Percentiles rank a stretch among this genome's conserved stretches.
Conservation (phyloP, 805 yeast genomes). For the Suhomyces prunicola region DNA sequence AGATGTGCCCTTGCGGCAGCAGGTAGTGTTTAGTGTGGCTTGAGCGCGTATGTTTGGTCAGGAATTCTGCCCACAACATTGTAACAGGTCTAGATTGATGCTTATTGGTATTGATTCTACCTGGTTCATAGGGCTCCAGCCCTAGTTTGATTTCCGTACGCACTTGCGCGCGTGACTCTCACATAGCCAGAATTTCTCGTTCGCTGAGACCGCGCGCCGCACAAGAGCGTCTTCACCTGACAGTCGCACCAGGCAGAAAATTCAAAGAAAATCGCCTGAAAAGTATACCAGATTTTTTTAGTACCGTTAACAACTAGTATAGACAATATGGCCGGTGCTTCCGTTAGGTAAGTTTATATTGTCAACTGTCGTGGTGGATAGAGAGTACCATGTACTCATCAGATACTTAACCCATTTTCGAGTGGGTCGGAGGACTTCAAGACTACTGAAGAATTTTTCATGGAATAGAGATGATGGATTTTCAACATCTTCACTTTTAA, state of each 20-base stretch:
- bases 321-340: slow-evolving; percentile 90
- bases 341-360: slow-evolving; percentile 80
- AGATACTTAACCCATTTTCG: not conserved
- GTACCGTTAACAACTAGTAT: slow-evolving; percentile 9
- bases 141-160: not conserved
- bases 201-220: not conserved
- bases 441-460: not conserved
- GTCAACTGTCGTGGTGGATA: slow-evolving; percentile 25
- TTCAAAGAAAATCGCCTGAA: not conserved
- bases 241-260: not conserved
- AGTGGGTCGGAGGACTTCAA: not conserved
- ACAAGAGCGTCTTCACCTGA: not conserved
- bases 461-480: not conserved
- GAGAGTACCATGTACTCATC: slow-evolving; percentile 11
- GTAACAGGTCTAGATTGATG: not conserved
- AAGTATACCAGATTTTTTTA: not conserved
- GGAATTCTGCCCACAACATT: not conserved
- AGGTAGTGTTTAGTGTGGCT: not conserved
- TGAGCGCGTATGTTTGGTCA: not conserved
- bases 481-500: not conserved
- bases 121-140: not conserved
- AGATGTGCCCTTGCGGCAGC: not conserved
- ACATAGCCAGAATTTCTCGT: not conserved
- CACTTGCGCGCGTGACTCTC: not conserved
- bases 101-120: not conserved